A percentile compares a stretch with the other conserved stretches of the same genome.
These are phyloP conservation scores for Chrysophaeum taylorii DNA, from an alignment of 352 stramenopile species.

Conservation along the genomic window DNA sequence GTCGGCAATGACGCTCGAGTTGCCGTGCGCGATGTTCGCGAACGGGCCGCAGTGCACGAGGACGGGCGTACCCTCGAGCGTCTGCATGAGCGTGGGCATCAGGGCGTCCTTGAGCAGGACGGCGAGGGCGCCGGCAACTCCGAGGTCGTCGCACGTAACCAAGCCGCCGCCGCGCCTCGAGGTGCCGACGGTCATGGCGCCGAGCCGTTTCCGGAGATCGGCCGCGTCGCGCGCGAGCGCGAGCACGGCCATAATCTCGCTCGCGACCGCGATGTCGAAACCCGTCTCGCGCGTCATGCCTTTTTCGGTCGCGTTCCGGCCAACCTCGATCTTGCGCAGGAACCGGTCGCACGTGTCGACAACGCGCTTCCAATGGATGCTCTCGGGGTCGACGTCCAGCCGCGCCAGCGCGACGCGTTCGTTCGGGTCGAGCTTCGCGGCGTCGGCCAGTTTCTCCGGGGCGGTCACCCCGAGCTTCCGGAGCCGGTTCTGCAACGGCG, in stretches of 20 bases:
- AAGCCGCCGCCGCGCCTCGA: conserved; percentile 54
- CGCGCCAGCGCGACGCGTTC: conserved; percentile 79
- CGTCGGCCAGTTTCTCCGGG: conserved; percentile 19
- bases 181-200: conserved; percentile 82
- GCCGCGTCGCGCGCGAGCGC: conserved; percentile 80
- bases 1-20: conserved; percentile 92
- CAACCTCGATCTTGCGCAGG: conserved; percentile 76
- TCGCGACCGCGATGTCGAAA: conserved; percentile 88
- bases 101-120: conserved; percentile 97
- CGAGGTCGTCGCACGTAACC: conserved; percentile 91
- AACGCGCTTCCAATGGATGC: conserved; percentile 85
- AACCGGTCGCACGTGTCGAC: conserved; percentile 94
- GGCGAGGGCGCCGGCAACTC: conserved; percentile 82
- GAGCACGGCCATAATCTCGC: conserved; percentile 96
- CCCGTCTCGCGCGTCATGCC: conserved; percentile 56
- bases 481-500: conserved; percentile 69
- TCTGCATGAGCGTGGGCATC: conserved; percentile 95
- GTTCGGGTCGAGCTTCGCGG: conserved; percentile 79
- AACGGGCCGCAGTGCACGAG: conserved; percentile 97
- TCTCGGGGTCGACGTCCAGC: conserved; percentile 85
- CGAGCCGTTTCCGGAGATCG: conserved; percentile 84
- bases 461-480: conserved; percentile 77
- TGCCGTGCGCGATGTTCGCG: conserved; percentile 93
- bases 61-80: conserved; percentile 82
- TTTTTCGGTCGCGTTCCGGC: conserved; percentile 76